Evolutionary conservation across 176 grass and related monocot species (phyloP).

Genomic region (Eleusine indica): DNA sequence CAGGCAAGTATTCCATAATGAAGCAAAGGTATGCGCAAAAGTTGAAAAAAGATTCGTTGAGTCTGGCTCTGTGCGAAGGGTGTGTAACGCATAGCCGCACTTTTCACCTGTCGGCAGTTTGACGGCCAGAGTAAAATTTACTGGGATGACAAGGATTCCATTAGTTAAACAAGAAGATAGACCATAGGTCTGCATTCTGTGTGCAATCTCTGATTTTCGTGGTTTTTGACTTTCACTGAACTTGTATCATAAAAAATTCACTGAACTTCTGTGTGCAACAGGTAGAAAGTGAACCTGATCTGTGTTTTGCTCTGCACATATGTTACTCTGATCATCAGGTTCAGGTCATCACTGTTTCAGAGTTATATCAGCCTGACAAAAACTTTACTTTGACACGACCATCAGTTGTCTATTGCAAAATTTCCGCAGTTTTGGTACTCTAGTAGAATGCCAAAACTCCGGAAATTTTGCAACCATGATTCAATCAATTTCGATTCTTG

Average conservation of each 20-base stretch:
- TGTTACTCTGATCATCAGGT: background rate
- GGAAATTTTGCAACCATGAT: background rate
- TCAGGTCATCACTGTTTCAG: no score
- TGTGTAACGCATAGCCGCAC: background rate
- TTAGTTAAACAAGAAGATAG: background rate
- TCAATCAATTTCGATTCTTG: background rate
- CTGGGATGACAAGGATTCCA: no score
- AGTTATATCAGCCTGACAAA: background rate
- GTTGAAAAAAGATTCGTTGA: background rate
- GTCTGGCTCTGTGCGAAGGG: background rate
- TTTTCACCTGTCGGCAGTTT: background rate
- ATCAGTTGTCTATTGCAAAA: background rate
- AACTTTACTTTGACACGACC: background rate
- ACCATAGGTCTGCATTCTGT: slow-evolving; percentile 2
- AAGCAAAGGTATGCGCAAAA: no score
- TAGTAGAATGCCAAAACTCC: no score
- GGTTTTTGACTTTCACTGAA: no score
- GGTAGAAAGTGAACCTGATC: no score
- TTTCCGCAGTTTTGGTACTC: no score
- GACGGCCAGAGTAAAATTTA: no score
- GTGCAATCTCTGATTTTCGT: background rate
- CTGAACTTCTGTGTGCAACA: no score
- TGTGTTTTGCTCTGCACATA: background rate
- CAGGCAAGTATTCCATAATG: no score
- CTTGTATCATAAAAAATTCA: no score